phyloP scores from a whole-genome alignment of 164 flowering plant species.

The Warburgia ugandensis region DNA sequence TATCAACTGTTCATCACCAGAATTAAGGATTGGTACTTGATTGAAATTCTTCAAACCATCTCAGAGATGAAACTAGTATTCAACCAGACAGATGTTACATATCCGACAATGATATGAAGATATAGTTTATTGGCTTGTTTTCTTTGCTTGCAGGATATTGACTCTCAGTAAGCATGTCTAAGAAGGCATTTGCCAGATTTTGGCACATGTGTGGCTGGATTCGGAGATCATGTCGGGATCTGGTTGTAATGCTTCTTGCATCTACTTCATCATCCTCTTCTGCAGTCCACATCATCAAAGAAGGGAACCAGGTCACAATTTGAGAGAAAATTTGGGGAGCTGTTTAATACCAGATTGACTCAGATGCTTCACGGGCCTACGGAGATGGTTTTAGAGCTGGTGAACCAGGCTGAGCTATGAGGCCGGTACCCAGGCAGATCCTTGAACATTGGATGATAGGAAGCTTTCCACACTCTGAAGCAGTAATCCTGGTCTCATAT shows the following conservation, averaged over 20 bases:
- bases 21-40: no score
- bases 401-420: slow-evolving; percentile 52
- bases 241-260: slow-evolving; percentile 33
- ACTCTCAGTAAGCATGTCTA: slow-evolving; percentile 66
- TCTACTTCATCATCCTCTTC: slow-evolving; percentile 27
- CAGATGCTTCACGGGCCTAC: slow-evolving; percentile 76
- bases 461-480: no score
- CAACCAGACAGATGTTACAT: no score
- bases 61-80: no score
- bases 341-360: slow-evolving; percentile 80
- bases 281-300: slow-evolving; percentile 29
- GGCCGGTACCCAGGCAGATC: no score
- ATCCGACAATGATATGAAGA: no score
- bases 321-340: slow-evolving; percentile 72
- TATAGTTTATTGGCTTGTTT: no score
- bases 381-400: slow-evolving; percentile 86
- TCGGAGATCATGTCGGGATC: slow-evolving; percentile 42
- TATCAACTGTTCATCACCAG: no score
- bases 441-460: no score
- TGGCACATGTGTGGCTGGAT: slow-evolving; percentile 84
- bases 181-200: slow-evolving; percentile 89
- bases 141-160: slow-evolving; percentile 63
- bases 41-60: no score
- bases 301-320: slow-evolving; percentile 42
- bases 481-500: no score